phyloP scores from a whole-genome alignment of 1,139 yeast species.

The Tardiomyces digboiensis region DNA sequence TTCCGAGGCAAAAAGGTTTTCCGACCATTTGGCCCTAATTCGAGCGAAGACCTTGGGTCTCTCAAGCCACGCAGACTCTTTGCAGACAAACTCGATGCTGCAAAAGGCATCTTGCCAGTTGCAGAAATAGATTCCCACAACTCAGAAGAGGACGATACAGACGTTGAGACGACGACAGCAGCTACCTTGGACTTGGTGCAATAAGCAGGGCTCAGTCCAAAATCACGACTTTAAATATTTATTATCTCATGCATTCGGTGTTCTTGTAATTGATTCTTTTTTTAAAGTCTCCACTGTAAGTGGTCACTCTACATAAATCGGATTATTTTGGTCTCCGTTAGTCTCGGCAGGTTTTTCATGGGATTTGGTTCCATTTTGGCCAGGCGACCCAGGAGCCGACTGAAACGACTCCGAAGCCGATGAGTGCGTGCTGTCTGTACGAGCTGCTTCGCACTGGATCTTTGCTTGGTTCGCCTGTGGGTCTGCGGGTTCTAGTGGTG shows the following conservation, averaged over 20 bases:
- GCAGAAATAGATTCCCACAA: neutral
- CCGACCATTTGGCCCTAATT: conserved; percentile 24
- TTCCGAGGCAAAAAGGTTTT: conserved; percentile 31
- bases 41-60: conserved; percentile 6
- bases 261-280: neutral
- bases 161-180: conserved; percentile 8
- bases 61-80: conserved; percentile 13
- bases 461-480: too few species aligned
- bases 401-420: neutral
- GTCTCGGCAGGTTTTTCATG: neutral
- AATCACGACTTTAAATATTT: too few species aligned
- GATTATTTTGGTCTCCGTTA: neutral
- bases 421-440: neutral
- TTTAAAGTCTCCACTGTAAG: neutral
- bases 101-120: neutral
- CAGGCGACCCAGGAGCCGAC: neutral
- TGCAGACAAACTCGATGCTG: conserved; percentile 5
- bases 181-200: too few species aligned
- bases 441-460: neutral
- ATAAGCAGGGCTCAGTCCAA: too few species aligned
- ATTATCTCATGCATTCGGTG: neutral
- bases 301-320: neutral
- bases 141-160: conserved; percentile 15
- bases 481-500: too few species aligned
- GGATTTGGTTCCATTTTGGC: neutral